Percentiles rank a stretch among this genome's conserved stretches.
These are phyloP conservation scores for Naganishia antarctica DNA, from an alignment of 768 basidiomycete genomes.

Conservation along the genomic window DNA sequence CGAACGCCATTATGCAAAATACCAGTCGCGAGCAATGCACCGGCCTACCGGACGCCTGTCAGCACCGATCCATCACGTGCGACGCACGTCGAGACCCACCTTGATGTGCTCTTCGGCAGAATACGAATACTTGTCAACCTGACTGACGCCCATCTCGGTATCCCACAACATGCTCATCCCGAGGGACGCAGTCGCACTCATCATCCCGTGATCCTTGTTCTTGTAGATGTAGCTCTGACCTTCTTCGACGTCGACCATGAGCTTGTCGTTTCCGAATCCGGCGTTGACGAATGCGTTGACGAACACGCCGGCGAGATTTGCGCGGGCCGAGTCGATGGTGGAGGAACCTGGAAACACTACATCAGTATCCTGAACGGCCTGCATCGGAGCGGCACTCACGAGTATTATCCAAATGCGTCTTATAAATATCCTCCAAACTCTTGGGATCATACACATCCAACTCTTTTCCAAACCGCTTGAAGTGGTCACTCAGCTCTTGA, in stretches of 20 bases:
- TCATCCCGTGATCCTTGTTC: slow-evolving; percentile 99
- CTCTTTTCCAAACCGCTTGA: slow-evolving; percentile 89
- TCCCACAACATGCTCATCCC: slow-evolving; percentile 94
- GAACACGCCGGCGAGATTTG: slow-evolving; percentile 91
- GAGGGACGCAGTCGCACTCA: slow-evolving; percentile 89
- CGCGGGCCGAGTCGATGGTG: slow-evolving; percentile 86
- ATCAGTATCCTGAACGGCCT: neutral
- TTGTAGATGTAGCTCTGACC: slow-evolving; percentile 99
- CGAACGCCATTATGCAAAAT: slow-evolving; percentile 82
- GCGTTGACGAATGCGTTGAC: slow-evolving; percentile 99
- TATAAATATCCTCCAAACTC: slow-evolving; percentile 94
- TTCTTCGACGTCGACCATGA: slow-evolving; percentile 94
- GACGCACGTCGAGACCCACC: slow-evolving; percentile 48
- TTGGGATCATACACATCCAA: slow-evolving; percentile 83
- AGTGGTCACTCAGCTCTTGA: slow-evolving; percentile 71
- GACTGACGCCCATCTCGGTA: slow-evolving; percentile 83
- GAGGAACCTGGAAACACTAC: slow-evolving; percentile 53
- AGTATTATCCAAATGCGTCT: slow-evolving; percentile 86
- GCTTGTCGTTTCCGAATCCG: slow-evolving; percentile 95
- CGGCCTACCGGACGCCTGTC: slow-evolving; percentile 57
- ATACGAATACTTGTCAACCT: slow-evolving; percentile 97
- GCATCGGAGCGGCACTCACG: slow-evolving; percentile 53
- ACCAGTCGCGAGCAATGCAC: slow-evolving; percentile 89
- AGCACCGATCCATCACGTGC: neutral
- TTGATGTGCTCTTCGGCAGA: slow-evolving; percentile 95